Evolutionary conservation across 2,329 filamentous ascomycete genomes (phyloP), one percentile per base, ranked within the genome.

Genomic region (Colletotrichum brevisporum): DNA sequence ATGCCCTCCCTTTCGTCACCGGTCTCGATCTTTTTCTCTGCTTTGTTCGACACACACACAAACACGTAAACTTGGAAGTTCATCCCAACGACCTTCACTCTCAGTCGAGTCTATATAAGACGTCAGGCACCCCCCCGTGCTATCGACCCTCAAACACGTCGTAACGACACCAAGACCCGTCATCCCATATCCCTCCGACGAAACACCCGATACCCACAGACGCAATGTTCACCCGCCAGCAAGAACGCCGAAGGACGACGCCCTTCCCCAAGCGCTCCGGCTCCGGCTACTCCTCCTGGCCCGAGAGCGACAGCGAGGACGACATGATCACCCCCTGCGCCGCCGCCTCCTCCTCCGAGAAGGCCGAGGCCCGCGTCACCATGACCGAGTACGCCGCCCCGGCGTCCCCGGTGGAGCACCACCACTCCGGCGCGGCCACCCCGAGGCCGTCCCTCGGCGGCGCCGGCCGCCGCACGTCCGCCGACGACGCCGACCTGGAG

Each of bases 221-320:
- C 48, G 60, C 21, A 2, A 70, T 70, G 67, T 70, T 70, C 57
- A 57, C 58, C 26, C 67, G 58, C 48, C 57, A 63, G 47, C 54
- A 66, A 10, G 8, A 8, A 8, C 31, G 10, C 31, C 31, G 31
- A 51, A 54, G 56, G 45, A 21, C 53, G 18, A 53, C 31, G 0
- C 31, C 13, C 39, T 63, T 63, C 16, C 48, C 63, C 54, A 67
- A 63, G 57, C 58, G 63, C 47, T 57, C 53, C 67, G 55, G 57
- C 57, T 70, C 67, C 6, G 67, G 63, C 43, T 68, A 50, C 16
- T 59, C 63, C 6, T 59, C 63, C 51, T 70, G 63, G 67, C 63
- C 64, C 47, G 67, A 70, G 53, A 70, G 67, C 50, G 67, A 70
- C 58, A 68, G 63, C 58, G 67, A 70, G n/a, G 67, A 70, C 58